phyloP scores from a whole-genome alignment of 2,329 filamentous ascomycete species.

The Ceratocystis smalleyi region DNA sequence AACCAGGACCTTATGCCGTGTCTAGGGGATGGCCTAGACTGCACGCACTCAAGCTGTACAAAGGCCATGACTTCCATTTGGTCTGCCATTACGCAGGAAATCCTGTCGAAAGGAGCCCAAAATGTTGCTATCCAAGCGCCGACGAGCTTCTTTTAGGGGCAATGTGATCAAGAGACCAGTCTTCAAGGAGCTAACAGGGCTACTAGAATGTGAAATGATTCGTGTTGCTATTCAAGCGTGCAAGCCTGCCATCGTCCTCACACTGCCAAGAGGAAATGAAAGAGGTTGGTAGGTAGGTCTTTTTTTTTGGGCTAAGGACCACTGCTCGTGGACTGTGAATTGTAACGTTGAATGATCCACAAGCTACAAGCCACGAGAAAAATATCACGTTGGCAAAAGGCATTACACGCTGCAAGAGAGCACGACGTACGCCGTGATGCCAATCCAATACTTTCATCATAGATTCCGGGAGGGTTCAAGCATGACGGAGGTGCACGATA shows the following conservation, averaged over 20 bases:
- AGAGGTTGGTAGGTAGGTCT: background rate
- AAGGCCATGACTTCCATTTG: background rate
- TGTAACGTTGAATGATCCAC: background rate
- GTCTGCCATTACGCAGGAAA: background rate
- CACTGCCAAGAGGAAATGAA: background rate
- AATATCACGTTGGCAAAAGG: background rate
- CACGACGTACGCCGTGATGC: slow-evolving; percentile 1
- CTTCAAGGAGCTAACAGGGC: background rate
- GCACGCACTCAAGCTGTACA: background rate
- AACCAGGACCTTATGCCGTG: background rate
- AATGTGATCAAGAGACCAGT: too few relatives aligned
- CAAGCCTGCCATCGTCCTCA: background rate
- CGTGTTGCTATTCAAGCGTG: background rate
- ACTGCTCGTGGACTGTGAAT: background rate
- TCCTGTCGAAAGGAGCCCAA: background rate
- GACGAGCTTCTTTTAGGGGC: background rate
- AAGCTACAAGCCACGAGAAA: background rate
- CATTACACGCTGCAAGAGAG: background rate
- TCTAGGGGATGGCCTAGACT: background rate
- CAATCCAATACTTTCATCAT: background rate
- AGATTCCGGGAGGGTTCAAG: background rate
- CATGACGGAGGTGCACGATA: background rate
- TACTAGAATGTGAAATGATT: background rate
- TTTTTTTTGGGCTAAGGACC: background rate
- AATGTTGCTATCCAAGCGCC: background rate